Evolutionary conservation across 441 rosid genomes (phyloP).

Genomic region (Macaranga tanarius): DNA sequence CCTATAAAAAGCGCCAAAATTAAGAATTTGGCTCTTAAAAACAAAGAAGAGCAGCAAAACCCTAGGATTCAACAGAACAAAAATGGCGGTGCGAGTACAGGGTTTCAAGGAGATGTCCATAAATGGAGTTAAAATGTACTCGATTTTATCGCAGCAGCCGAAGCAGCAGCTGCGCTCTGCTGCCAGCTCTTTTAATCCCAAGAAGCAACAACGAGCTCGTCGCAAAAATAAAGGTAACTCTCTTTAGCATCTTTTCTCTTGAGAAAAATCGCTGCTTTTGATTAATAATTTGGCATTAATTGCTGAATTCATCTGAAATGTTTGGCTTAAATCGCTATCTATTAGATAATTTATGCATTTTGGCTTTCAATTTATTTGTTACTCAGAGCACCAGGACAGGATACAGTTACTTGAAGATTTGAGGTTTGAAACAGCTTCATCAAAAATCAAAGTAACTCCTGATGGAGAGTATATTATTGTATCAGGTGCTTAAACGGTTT

Average conservation of each 20-base stretch:
- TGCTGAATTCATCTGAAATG: neutral
- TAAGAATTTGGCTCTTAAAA: neutral
- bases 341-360: neutral
- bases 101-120: slow-evolving; percentile 70
- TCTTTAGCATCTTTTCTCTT: neutral
- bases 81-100: slow-evolving; percentile 57
- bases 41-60: neutral
- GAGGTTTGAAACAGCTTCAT: slow-evolving; percentile 77
- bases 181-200: slow-evolving; percentile 68
- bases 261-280: neutral
- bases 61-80: neutral
- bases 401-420: slow-evolving; percentile 69
- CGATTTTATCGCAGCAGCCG: slow-evolving; percentile 55
- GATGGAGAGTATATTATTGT: slow-evolving; percentile 81
- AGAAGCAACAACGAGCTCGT: slow-evolving; percentile 74
- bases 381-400: slow-evolving; percentile 41
- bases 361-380: neutral
- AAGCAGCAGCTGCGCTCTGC: slow-evolving; percentile 29
- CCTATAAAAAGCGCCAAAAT: neutral
- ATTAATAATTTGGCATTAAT: neutral
- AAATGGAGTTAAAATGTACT: slow-evolving; percentile 76
- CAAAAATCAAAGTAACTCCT: slow-evolving; percentile 71
- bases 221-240: slow-evolving; percentile 63
- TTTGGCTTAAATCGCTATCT: neutral
- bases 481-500: slow-evolving; percentile 46